Evolutionary conservation across 2,329 filamentous ascomycete genomes (phyloP).

Genomic region (Diaporthe capsici): DNA sequence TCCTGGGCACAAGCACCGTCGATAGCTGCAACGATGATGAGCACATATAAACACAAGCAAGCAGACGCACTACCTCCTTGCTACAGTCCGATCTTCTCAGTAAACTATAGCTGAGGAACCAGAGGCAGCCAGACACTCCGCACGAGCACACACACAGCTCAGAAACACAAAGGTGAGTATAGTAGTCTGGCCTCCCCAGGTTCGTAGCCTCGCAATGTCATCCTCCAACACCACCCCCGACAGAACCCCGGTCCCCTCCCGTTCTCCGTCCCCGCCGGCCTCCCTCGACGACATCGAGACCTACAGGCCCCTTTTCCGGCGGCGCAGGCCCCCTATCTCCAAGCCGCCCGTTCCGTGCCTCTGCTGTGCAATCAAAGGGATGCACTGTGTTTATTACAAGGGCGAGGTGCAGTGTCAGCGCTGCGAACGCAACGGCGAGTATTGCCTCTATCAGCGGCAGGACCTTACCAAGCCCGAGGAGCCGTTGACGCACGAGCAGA

Average conservation of each 20-base stretch:
- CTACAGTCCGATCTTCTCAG: background rate
- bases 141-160: background rate
- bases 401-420: constrained; percentile 4
- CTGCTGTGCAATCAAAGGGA: background rate
- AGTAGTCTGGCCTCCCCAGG: background rate
- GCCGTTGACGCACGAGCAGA: background rate
- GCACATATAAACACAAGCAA: background rate
- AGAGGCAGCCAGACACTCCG: background rate
- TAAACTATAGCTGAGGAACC: background rate
- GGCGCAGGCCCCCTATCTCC: background rate
- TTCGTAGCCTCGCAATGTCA: background rate
- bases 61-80: background rate
- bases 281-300: background rate
- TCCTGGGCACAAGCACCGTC: background rate
- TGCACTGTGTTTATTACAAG: background rate
- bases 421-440: constrained; percentile 21
- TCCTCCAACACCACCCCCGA: background rate
- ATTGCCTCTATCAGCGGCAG: constrained; percentile 11
- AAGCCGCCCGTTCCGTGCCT: background rate
- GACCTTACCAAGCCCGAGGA: background rate
- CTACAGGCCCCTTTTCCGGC: background rate
- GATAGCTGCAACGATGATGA: background rate
- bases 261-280: background rate
- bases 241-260: background rate
- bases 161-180: background rate